These are phyloP conservation scores for Picochlorum sp. DNA, from an alignment of 139 green algal genomes.

Conservation along the genomic window DNA sequence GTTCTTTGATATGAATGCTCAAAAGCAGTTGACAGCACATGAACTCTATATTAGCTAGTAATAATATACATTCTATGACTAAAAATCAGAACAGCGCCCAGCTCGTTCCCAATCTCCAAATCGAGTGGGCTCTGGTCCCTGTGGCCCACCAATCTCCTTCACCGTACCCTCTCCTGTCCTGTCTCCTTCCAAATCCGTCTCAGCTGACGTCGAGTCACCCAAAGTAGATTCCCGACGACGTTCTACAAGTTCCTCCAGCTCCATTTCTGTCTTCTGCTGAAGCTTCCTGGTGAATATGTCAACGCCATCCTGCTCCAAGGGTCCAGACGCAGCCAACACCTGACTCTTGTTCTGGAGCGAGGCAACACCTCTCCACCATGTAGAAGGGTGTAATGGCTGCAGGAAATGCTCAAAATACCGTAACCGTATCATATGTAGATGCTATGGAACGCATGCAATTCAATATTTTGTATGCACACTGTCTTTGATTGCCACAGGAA, in stretches of 20 bases:
- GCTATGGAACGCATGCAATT: too few relatives aligned
- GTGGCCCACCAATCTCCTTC: slow-evolving; percentile 6
- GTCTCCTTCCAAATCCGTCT: background rate
- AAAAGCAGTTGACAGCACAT: background rate
- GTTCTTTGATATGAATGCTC: slow-evolving; percentile 23
- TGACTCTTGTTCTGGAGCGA: too few relatives aligned
- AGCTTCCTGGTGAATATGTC: slow-evolving; percentile 12
- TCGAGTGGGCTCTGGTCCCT: slow-evolving; percentile 18
- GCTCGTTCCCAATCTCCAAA: slow-evolving; percentile 35
- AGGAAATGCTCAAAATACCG: too few relatives aligned
- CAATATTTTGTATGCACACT: too few relatives aligned
- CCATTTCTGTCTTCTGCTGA: slow-evolving; percentile 7
- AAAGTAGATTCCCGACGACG: too few relatives aligned
- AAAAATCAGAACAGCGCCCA: slow-evolving; percentile 32
- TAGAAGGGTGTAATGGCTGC: too few relatives aligned
- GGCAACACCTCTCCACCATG: too few relatives aligned
- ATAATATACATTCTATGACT: background rate
- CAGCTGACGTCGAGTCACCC: background rate
- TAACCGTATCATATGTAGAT: too few relatives aligned
- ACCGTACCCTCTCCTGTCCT: background rate
- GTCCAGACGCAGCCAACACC: too few relatives aligned
- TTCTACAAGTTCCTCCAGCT: background rate
- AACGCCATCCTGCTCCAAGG: background rate
- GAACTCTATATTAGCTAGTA: background rate
- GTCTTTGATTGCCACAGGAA: too few relatives aligned